Conservation (phyloP, 169 alveolate species). For the Ichthyophthirius multifiliis region DNA sequence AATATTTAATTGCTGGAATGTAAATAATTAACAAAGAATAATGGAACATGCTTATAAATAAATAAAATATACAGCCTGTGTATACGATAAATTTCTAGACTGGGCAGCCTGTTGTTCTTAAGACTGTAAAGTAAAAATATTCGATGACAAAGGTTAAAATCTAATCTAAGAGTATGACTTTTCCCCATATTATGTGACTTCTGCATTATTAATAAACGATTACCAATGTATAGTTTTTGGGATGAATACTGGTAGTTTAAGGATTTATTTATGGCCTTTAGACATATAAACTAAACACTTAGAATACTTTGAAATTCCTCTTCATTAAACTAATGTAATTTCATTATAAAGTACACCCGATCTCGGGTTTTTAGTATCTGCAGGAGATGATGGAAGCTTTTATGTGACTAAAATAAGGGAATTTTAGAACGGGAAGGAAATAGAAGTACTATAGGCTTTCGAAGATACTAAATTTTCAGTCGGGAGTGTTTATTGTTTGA, state of each 20-base stretch:
- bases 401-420: neutral
- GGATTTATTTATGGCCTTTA: slow-evolving; percentile 26
- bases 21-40: slow-evolving; percentile 1
- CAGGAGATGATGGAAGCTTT: slow-evolving; percentile 32
- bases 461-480: slow-evolving; percentile 8
- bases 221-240: slow-evolving; percentile 18
- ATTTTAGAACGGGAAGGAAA: slow-evolving; percentile 20
- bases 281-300: neutral
- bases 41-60: slow-evolving; percentile 33
- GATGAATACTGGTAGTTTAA: slow-evolving; percentile 19
- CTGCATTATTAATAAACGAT: neutral
- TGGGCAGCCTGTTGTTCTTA: slow-evolving; percentile 13
- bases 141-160: slow-evolving; percentile 30
- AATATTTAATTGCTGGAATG: neutral
- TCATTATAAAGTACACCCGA: neutral
- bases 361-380: slow-evolving; percentile 8
- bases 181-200: neutral
- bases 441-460: neutral
- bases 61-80: neutral
- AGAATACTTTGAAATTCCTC: slow-evolving; percentile 2
- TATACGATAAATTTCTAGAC: slow-evolving; percentile 28
- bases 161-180: slow-evolving; percentile 19
- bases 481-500: slow-evolving; percentile 15
- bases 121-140: slow-evolving; percentile 24
- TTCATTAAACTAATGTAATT: slow-evolving; percentile 18